Evolutionary conservation across 164 flowering plant species (phyloP).

Genomic region (Kingdonia uniflora): DNA sequence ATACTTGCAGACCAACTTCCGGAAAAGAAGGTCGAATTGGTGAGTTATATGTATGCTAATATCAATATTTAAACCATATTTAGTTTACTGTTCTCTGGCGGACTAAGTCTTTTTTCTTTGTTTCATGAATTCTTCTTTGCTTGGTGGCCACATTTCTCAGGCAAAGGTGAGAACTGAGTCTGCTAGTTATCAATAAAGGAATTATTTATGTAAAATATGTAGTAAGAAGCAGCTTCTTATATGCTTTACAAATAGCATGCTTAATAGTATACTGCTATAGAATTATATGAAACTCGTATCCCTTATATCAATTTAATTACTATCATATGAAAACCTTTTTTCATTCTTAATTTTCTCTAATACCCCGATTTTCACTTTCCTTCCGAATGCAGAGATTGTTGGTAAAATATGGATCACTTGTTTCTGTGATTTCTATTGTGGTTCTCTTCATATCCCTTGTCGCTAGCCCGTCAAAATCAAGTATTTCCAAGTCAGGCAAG

Average conservation of each 20-base stretch:
- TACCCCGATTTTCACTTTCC: no score
- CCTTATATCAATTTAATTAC: no score
- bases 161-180: slow-evolving; percentile 53
- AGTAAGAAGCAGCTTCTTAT: no score
- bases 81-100: slow-evolving; percentile 1
- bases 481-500: slow-evolving; percentile 64
- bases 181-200: no score
- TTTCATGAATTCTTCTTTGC: slow-evolving; percentile 7
- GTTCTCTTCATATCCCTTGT: slow-evolving; percentile 55
- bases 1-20: slow-evolving; percentile 77
- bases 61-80: neutral
- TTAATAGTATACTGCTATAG: no score
- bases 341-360: no score
- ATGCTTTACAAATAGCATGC: no score
- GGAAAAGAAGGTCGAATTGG: slow-evolving; percentile 75
- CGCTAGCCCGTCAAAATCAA: slow-evolving; percentile 64
- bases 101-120: neutral
- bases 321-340: no score
- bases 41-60: slow-evolving; percentile 19
- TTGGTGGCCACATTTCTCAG: slow-evolving; percentile 25
- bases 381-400: slow-evolving; percentile 54
- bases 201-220: no score
- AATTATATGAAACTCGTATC: no score
- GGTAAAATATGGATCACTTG: slow-evolving; percentile 67
- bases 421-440: slow-evolving; percentile 60